Base-by-base conservation (phyloP, 805 yeast species). In the Scheffersomyces coipomensis region DNA sequence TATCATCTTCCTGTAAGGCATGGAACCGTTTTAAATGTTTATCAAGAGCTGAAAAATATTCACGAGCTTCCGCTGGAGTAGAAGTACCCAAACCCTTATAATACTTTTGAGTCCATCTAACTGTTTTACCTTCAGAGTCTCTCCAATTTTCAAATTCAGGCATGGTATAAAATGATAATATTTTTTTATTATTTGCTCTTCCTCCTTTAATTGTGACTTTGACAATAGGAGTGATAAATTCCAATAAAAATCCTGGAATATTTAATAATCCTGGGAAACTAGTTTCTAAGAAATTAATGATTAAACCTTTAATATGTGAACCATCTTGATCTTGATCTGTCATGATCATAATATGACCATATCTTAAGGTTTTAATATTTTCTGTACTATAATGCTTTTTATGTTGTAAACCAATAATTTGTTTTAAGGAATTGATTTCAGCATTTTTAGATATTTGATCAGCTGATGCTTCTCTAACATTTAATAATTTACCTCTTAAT, bases 241-340 rank as follows among this genome's bases (percentile, higher is more conserved):
- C 99, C 31, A 88, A 75, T 49, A 93, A 70, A 54, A 93, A 93
- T 0, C 96, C 97, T 1, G 97, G 97, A 36, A 91, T 77, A 42
- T 84, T 85, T 22, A 93, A 69, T 48, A 93, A 68, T 2, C 98
- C 99, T 1, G 98, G 98, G 68, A 93, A 93, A 23, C 96, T 85
- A 4, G 91, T 78, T 61, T 91, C 98, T 43, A 93, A 68, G 55
- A 93, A 93, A 60, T 93, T 93, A 55, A 93, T 93, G 42, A 93
- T 78, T 49, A 93, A 75, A 48, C 99, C 99, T 60, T 93, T 93
- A 60, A 93, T 93, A 70, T 93, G 99, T 13, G 96, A 85, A 45
- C 99, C 99, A 75, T 93, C 99, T 52, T 90, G 96, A 88, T 93
- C 99, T 67, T 93, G 99, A 85, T 93, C 99, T 5, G 99, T 89